Evolutionary conservation across 192 early-diverging fungal genomes (phyloP), one percentile per base, ranked within the genome.

Genomic region (Umbelopsis sp.): DNA sequence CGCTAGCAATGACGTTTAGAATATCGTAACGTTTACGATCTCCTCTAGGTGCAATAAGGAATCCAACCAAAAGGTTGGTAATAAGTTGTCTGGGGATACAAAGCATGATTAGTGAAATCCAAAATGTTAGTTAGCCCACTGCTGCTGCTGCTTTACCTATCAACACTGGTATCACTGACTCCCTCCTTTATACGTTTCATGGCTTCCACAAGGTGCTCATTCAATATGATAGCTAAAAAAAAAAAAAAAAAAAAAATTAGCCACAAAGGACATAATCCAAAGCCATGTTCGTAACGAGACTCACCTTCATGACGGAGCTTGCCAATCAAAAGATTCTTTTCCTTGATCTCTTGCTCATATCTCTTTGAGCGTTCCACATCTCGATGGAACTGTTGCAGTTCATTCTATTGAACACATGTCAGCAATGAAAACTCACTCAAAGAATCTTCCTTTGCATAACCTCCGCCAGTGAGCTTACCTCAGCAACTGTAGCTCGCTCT

Each of bases 21-120:
- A 97, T 94, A 75, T 99, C 96, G 74, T 87, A 99, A 36, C 94
- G 86, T 79, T 96, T 97, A 43, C 89, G 84, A 77, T 97, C 96
- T 47, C 95, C 96, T 26, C 95, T 87, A 26, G 92, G 91, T 45
- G 93, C 85, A 59, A 87, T 84, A 54, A 97, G 78, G 77, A 97
- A 99, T 1, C 90, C 88, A 47, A 97, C 91, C 47, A 99, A 80
- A 8, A 99, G 86, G 68, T 96, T 97, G 51, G 95, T 91, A 29
- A 97, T 91, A 9, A 99, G 86, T 32, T 90, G 90, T 69, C 95
- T 89, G 81, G 65, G 69, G 31, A 36, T 81, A 62, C 25, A 29
- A 53, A 53, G n/a, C 3, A 22, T 3, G 0, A n/a, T 71, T 36
- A 68, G 31, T 67, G 20, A 66, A 6, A 41, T 3, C 8, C 8